Base-by-base conservation (phyloP, 1,139 yeast genomes). In the Groenewaldozyma sp. region DNA sequence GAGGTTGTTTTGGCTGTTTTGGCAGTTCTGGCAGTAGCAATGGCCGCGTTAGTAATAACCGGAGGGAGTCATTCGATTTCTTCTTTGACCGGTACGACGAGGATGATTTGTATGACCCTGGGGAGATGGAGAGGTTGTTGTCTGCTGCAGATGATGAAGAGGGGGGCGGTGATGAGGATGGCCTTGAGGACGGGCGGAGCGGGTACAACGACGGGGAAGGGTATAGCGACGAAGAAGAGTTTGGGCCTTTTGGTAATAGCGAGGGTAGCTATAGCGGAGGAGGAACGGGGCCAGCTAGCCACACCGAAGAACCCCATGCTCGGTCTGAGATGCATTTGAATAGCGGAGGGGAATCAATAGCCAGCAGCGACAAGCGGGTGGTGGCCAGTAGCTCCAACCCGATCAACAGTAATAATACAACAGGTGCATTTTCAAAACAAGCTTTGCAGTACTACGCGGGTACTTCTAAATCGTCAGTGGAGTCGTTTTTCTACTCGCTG, bases 11-110 rank as follows among this genome's bases (percentile, higher is more conserved):
- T 27, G 10, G 11, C 10, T 22, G 26, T 22, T 22, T 22, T 22
- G 26, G 26, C 26, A 22, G 32, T 45, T 52, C 37, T 36, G 44
- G 44, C 5, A 20, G 36, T 6, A 35, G 43, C 22, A 37, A 38
- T n/a, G 41, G 39, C 18, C 33, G 13, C 5, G 38, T 36, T 20
- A 46, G 43, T 38, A 42, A 27, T 20, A 42, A 18, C 33, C 34
- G 55, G 17, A 38, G 57, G 21, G 46, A 46, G 34, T 49, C 55
- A 18, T 43, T 44, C 31, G 57, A 54, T 31, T 50, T 55, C 21
- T 54, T 51, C 36, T 55, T 55, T 39, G 59, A 55, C 42, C 48
- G 53, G 55, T 55, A 55, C 41, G 59, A 55, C 33, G 58, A 54
- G 24, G 54, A 49, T 21, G 59, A 52, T 9, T 46, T 48, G n/a